A percentile compares a stretch with the other conserved stretches of the same genome.
phyloP scores from a whole-genome alignment of 768 basidiomycete species.

The Tulasnella calospora region DNA sequence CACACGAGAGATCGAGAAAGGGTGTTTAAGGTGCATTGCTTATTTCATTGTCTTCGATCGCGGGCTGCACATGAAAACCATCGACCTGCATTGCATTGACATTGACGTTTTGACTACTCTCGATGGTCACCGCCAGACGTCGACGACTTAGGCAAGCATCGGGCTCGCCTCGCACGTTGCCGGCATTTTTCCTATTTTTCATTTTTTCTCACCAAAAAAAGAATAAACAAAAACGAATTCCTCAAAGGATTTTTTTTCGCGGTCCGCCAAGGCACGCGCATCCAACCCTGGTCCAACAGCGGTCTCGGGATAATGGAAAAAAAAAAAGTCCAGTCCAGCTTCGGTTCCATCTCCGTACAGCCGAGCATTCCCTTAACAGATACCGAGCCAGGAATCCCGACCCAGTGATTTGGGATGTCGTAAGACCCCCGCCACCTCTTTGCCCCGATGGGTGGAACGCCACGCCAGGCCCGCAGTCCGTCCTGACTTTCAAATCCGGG shows the following conservation, averaged over 20 bases:
- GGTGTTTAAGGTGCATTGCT: neutral
- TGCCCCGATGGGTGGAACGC: neutral
- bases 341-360: neutral
- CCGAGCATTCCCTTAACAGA: neutral
- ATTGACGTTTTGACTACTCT: constrained; percentile 1
- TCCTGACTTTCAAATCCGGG: neutral
- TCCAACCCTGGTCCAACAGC: neutral
- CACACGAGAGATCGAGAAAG: neutral
- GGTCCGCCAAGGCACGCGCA: neutral
- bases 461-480: neutral
- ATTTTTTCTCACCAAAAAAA: neutral
- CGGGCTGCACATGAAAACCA: neutral
- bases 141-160: neutral
- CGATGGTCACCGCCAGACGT: neutral
- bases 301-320: neutral
- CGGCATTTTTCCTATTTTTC: neutral
- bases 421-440: neutral
- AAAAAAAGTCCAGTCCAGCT: neutral
- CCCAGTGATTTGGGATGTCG: neutral
- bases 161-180: neutral
- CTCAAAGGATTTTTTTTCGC: neutral
- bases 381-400: neutral
- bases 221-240: neutral
- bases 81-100: neutral
- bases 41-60: neutral